These are phyloP conservation scores for Leccinum longicurvipes DNA, from an alignment of 768 basidiomycete genomes.

Conservation along the genomic window DNA sequence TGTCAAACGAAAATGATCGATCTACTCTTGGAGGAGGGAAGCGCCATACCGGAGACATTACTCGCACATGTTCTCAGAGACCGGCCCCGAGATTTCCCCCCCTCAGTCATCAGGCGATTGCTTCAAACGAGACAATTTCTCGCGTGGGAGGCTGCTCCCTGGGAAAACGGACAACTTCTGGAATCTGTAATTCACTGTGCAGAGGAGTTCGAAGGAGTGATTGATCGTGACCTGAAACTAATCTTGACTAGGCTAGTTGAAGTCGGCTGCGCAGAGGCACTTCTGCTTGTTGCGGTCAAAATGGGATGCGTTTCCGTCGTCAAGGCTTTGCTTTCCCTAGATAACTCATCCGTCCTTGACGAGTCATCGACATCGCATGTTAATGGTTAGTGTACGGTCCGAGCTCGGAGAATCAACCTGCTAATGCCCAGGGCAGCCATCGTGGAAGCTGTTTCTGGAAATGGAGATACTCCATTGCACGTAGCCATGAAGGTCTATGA, in stretches of 20 bases:
- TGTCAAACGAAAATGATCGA: background rate
- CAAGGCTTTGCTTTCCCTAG: constrained; percentile 1
- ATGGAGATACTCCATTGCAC: too few relatives aligned
- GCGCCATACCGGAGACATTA: background rate
- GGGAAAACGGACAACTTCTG: background rate
- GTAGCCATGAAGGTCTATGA: too few relatives aligned
- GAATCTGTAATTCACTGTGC: background rate
- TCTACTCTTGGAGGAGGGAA: background rate
- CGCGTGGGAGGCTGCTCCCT: background rate
- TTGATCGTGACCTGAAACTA: background rate
- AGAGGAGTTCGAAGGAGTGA: background rate
- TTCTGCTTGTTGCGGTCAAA: background rate
- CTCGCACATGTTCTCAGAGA: background rate
- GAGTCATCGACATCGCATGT: too few relatives aligned
- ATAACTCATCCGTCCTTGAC: too few relatives aligned
- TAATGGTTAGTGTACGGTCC: too few relatives aligned
- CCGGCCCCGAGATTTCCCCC: background rate
- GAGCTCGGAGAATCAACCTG: too few relatives aligned
- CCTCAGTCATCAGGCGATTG: background rate
- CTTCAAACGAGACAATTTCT: background rate
- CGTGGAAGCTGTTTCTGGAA: too few relatives aligned
- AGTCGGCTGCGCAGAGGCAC: background rate
- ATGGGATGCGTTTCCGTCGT: background rate
- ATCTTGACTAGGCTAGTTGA: background rate
- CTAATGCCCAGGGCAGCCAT: too few relatives aligned